Percentiles rank a stretch among this genome's conserved stretches.
Conservation (phyloP, 192 early-diverging fungal species). For the Irineochytrium annulatum region DNA sequence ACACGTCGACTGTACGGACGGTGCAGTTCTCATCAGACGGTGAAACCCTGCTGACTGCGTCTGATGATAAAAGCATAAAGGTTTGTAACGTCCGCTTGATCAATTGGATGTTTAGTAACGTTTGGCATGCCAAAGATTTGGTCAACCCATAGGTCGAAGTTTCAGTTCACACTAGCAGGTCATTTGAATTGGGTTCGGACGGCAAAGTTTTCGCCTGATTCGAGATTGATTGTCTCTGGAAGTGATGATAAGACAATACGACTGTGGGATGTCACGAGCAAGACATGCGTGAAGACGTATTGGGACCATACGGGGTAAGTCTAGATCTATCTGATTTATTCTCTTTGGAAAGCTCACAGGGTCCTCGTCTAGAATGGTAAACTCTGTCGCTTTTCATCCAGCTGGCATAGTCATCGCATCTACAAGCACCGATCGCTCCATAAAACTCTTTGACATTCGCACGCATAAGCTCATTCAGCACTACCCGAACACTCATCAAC, state of each 20-base stretch:
- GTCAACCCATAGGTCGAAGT: slow-evolving; percentile 53
- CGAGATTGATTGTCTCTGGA: slow-evolving; percentile 48
- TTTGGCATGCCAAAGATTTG: slow-evolving; percentile 40
- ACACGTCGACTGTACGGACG: slow-evolving; percentile 52
- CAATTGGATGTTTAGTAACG: too few species aligned
- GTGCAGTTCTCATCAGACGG: slow-evolving; percentile 55
- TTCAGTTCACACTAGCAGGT: slow-evolving; percentile 52
- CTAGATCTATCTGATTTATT: neutral
- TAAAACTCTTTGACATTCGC: slow-evolving; percentile 58
- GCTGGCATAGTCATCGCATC: slow-evolving; percentile 49
- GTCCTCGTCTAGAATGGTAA: slow-evolving; percentile 37
- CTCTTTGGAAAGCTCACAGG: neutral
- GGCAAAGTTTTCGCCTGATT: slow-evolving; percentile 49
- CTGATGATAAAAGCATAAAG: slow-evolving; percentile 60
- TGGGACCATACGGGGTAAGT: slow-evolving; percentile 55
- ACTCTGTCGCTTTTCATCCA: slow-evolving; percentile 51
- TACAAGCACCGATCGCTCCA: slow-evolving; percentile 48
- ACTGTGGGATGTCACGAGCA: slow-evolving; percentile 51
- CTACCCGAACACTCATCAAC: slow-evolving; percentile 56
- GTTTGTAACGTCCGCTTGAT: too few species aligned
- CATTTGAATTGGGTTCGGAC: slow-evolving; percentile 62
- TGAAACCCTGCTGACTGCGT: slow-evolving; percentile 42
- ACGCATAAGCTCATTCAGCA: slow-evolving; percentile 57
- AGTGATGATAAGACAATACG: slow-evolving; percentile 59
- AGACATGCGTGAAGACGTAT: slow-evolving; percentile 55